A percentile compares a stretch with the other conserved stretches of the same genome.
phyloP scores from a whole-genome alignment of 140 eudicot species.

The Ambrosia hybrid region DNA sequence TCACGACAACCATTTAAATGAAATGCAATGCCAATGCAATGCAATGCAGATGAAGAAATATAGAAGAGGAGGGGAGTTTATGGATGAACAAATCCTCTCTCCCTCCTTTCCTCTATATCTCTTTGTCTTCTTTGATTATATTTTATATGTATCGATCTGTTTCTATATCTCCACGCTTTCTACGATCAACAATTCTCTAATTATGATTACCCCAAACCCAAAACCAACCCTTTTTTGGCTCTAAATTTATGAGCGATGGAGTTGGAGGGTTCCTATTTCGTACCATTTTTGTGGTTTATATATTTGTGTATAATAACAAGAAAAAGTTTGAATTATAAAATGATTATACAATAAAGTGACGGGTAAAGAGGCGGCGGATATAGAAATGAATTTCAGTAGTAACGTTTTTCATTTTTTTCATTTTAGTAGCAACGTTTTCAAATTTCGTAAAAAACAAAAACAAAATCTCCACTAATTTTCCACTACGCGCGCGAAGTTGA shows the following conservation, averaged over 20 bases:
- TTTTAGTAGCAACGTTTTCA: too few species aligned
- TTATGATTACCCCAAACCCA: constrained; percentile 17
- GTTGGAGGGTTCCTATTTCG: constrained; percentile 8
- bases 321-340: too few species aligned
- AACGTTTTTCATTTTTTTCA: too few species aligned
- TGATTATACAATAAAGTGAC: too few species aligned
- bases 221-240: neutral
- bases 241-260: constrained; percentile 3
- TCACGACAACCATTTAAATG: constrained; percentile 15
- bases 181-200: constrained; percentile 22
- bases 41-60: constrained; percentile 10
- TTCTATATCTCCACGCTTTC: constrained; percentile 8
- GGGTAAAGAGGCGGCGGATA: too few species aligned
- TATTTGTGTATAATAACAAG: too few species aligned
- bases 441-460: too few species aligned
- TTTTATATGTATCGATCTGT: constrained; percentile 15
- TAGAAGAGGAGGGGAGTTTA: constrained; percentile 32
- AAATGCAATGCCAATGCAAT: neutral
- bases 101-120: constrained; percentile 17
- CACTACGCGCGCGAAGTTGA: too few species aligned
- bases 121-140: neutral
- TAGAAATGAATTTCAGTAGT: too few species aligned
- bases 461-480: too few species aligned
- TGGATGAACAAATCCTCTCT: constrained; percentile 26
- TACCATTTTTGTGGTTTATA: too few species aligned